These are phyloP conservation scores for Dioscorea zingiberensis DNA, from an alignment of 106 monocot species.

Conservation along the genomic window DNA sequence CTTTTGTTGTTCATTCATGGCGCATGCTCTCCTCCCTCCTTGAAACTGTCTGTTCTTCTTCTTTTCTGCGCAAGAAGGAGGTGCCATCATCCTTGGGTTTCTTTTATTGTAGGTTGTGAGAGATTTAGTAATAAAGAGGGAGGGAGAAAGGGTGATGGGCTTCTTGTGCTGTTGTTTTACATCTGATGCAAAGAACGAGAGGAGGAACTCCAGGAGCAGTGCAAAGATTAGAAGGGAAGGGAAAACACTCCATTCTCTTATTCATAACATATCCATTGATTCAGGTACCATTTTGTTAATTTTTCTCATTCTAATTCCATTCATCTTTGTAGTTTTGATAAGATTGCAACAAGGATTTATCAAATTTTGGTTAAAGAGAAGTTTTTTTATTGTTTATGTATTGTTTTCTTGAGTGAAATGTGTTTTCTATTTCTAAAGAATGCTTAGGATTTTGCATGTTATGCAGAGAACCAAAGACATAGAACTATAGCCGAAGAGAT, in stretches of 20 bases:
- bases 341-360: too few species aligned
- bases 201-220: background rate
- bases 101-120: too few species aligned
- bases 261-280: constrained; percentile 31
- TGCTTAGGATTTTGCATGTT: background rate
- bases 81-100: too few species aligned
- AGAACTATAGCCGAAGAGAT: constrained; percentile 34
- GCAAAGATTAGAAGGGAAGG: background rate
- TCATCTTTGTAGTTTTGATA: background rate
- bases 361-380: too few species aligned
- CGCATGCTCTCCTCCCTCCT: too few species aligned
- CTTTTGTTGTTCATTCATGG: too few species aligned
- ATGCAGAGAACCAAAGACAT: constrained; percentile 21
- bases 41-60: too few species aligned
- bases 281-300: constrained; percentile 6
- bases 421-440: background rate
- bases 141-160: too few species aligned
- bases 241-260: constrained; percentile 15
- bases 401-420: too few species aligned
- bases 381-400: too few species aligned
- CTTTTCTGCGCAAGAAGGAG: too few species aligned
- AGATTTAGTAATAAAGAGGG: too few species aligned
- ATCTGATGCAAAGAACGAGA: background rate
- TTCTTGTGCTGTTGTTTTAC: background rate
- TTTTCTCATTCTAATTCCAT: background rate